Evolutionary conservation across 441 rosid species (phyloP), one percentile per base, ranked within the genome.

Genomic region (Syzygium malaccense): DNA sequence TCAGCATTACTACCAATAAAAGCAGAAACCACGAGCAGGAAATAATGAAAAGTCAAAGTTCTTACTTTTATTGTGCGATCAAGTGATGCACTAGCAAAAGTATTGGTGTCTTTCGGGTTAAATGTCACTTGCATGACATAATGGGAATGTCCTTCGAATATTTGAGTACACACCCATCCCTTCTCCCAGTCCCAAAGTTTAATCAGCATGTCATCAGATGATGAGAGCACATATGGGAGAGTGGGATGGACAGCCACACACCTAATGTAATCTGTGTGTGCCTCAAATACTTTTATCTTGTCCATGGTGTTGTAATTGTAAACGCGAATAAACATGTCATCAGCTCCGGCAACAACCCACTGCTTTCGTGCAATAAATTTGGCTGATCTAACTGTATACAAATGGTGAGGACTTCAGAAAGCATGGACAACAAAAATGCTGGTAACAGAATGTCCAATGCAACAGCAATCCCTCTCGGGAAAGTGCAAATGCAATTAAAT

Each of bases 141-240:
- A 92, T 96, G 98, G 28, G 95, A 93, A 88, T 97, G 99, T 5
- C 98, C 99, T 91, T 95, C 96, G 78, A 97, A 97, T 51, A 95
- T 92, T 87, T 91, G 96, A 87, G 93, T 89, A 86, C 98, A 96
- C 41, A 89, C 88, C 98, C 99, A 97, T 56, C 93, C 97, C 90
- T 97, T 97, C 90, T 96, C 99, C 99, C 98, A 96, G 78, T 97
- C 98, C 99, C 99, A 97, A 68, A 96, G 95, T 92, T 97, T 97
- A 87, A 97, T 94, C 89, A 96, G 97, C 96, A 94, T 97, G 92
- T 97, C 99, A 94, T 97, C 99, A 20, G 99, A 97, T 48, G 98
- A 90, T 51, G 99, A 96, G 91, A 97, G 85, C 87, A 96, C 93
- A 80, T 92, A 95, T 19, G 97, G 99, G 87, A 94, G 95, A 51